phyloP scores from a whole-genome alignment of 148 eudicot species.

The Dianthus caryophyllus region DNA sequence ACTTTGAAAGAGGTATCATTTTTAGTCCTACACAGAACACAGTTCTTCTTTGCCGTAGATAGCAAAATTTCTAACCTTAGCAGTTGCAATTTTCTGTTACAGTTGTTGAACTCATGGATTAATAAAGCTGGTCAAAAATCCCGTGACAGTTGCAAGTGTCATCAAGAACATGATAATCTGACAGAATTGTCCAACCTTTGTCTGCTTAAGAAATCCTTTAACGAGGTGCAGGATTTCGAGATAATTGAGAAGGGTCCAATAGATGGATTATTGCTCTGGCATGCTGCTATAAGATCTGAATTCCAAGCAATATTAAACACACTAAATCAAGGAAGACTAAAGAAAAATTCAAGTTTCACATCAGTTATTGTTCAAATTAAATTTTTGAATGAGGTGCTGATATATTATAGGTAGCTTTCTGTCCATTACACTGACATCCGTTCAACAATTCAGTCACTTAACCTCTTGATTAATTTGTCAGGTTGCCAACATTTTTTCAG shows the following conservation, averaged over 20 bases:
- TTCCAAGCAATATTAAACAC: conserved; percentile 44
- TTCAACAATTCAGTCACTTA: not conserved
- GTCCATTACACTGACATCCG: conserved; percentile 2
- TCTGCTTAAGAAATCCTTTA: conserved; percentile 15
- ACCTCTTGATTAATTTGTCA: not conserved
- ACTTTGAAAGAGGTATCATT: conserved; percentile 54
- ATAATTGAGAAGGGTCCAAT: conserved; percentile 26
- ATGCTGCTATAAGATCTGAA: conserved; percentile 52
- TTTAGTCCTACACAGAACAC: too few relatives aligned
- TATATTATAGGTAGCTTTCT: conserved; percentile 59
- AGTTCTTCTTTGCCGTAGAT: not conserved
- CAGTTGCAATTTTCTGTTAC: conserved; percentile 19
- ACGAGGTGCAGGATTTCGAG: not conserved
- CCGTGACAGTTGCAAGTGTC: conserved; percentile 18
- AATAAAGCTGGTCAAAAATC: conserved; percentile 30
- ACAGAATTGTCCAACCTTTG: conserved; percentile 25
- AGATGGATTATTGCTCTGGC: conserved; percentile 60
- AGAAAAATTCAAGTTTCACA: conserved; percentile 33
- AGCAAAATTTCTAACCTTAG: conserved; percentile 20
- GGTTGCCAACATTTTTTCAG: not conserved
- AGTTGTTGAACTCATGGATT: conserved; percentile 74
- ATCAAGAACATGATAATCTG: conserved; percentile 29
- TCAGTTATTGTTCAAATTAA: conserved; percentile 49
- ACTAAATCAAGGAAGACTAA: conserved; percentile 42
- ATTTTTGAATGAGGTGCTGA: conserved; percentile 60